Conservation (phyloP, 2,329 filamentous ascomycete genomes). For the Trichoderma asperellum region DNA sequence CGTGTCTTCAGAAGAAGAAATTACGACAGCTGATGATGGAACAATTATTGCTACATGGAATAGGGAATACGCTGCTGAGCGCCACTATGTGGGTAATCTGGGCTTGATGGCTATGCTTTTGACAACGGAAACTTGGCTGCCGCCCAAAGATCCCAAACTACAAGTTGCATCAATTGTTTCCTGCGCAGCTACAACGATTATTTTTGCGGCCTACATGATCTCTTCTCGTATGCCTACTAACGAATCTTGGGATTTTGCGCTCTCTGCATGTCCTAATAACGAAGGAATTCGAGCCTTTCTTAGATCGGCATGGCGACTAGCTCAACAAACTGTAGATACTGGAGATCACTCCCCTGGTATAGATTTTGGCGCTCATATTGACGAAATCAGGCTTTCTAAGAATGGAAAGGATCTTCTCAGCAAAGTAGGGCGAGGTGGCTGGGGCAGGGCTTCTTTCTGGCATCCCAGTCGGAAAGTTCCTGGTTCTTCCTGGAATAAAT, state of each 20-base stretch:
- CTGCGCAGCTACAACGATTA: conserved; percentile 31
- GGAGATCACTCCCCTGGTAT: conserved; percentile 23
- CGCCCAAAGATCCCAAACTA: conserved; percentile 31
- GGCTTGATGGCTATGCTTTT: conserved; percentile 37
- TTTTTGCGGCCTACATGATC: conserved; percentile 34
- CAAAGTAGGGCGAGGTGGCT: conserved; percentile 14
- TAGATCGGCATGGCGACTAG: conserved; percentile 30
- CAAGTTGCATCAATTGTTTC: conserved; percentile 31
- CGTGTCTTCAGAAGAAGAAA: conserved; percentile 23
- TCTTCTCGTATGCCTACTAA: conserved; percentile 27
- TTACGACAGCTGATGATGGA: conserved; percentile 12
- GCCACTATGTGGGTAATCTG: conserved; percentile 33
- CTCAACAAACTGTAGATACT: conserved; percentile 23
- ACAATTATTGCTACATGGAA: conserved; percentile 28
- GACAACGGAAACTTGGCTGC: conserved; percentile 30
- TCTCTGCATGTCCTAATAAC: background rate
- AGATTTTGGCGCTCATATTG: conserved; percentile 34
- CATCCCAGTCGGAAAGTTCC: conserved; percentile 23
- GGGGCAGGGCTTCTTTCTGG: conserved; percentile 12
- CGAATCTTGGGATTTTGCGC: conserved; percentile 21
- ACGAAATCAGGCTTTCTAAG: conserved; percentile 32
- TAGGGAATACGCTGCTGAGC: conserved; percentile 27
- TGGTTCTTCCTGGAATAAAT: conserved; percentile 28
- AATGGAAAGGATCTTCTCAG: conserved; percentile 11
- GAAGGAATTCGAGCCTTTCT: conserved; percentile 30